A percentile compares a stretch with the other conserved stretches of the same genome.
These are phyloP conservation scores for Phytophthora tentaculata DNA, from an alignment of 352 stramenopile species.

Conservation along the genomic window DNA sequence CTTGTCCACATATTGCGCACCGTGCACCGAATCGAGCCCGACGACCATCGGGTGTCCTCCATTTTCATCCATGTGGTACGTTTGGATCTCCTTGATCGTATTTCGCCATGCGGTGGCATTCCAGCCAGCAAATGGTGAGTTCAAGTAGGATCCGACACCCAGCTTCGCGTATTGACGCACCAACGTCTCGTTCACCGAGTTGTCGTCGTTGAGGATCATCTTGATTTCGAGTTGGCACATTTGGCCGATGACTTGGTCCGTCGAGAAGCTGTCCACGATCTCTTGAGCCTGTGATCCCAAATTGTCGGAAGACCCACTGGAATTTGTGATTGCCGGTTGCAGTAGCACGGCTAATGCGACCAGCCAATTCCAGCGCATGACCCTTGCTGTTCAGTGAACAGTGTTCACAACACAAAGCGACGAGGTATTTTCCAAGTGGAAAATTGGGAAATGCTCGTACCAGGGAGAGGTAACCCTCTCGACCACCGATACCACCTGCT, in stretches of 20 bases:
- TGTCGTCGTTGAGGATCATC: constrained; percentile 58
- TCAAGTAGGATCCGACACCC: constrained; percentile 88
- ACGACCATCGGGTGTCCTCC: constrained; percentile 73
- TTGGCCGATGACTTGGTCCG: constrained; percentile 73
- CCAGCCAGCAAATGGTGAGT: constrained; percentile 56
- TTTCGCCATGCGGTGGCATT: constrained; percentile 56
- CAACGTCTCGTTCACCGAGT: constrained; percentile 27
- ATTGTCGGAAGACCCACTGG: constrained; percentile 11
- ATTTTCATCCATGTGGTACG: constrained; percentile 70
- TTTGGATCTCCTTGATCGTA: constrained; percentile 72
- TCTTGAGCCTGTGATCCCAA: constrained; percentile 24
- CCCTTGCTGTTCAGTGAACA: not conserved
- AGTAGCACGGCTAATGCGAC: constrained; percentile 2
- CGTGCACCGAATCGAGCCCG: constrained; percentile 90
- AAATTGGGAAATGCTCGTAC: constrained; percentile 12
- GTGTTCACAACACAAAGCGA: too few relatives aligned
- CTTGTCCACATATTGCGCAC: constrained; percentile 82
- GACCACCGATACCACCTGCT: not conserved
- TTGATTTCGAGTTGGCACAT: constrained; percentile 91
- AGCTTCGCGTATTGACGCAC: constrained; percentile 60
- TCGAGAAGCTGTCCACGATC: constrained; percentile 34
- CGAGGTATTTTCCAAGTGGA: constrained; percentile 18
- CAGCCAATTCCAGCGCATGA: constrained; percentile 14
- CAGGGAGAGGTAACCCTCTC: not conserved
- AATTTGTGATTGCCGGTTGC: constrained; percentile 19